Base-by-base conservation (phyloP, 1,139 yeast species). In the Pichia inconspicua region DNA sequence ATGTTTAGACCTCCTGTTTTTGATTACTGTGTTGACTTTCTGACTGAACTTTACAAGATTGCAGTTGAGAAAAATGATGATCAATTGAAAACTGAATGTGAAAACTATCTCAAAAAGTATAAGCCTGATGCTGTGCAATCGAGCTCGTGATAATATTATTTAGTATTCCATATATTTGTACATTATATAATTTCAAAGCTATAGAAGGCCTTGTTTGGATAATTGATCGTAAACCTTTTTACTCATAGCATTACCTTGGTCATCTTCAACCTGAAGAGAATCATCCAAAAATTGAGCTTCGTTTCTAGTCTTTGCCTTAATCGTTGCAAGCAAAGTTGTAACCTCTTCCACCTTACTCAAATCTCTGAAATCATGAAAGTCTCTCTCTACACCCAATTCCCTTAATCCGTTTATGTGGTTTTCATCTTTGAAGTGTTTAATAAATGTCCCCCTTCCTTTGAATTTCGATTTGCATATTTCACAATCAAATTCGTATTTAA, bases 1-100 rank as follows among this genome's bases (percentile, higher is more conserved):
- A 85, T 88, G 90, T 85, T 87, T 62, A 75, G 96, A 56, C 97
- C 97, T 0, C 97, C 98, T 0, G 80, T 81, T 30, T 78, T 82
- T 53, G 68, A 69, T 2, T 73, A 73, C 25, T 86, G 96, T 60
- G 64, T 88, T 36, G 76, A 73, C n/a, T 72, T 89, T 9, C 70
- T 89, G 44, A 72, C 73, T 51, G 80, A 80, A 25, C 66, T 90
- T 56, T 70, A 77, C 42, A 68, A 70, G 5, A 61, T 63, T 34
- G 51, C 64, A 17, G 65, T 71, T 44, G 74, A 71, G 44, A 77
- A 72, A 48, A 74, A 75, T 44, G 50, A 53, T 41, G 78, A 77
- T 35, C 82, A 79, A 46, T 69, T 83, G 48, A 72, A 72, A 56
- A 76, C 71, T 19, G 84, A 79, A 55, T 77, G 85, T 43, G 63